These are phyloP conservation scores for Calonectria pseudoreteaudii DNA, from an alignment of 2,329 filamentous ascomycete genomes.

Conservation along the genomic window DNA sequence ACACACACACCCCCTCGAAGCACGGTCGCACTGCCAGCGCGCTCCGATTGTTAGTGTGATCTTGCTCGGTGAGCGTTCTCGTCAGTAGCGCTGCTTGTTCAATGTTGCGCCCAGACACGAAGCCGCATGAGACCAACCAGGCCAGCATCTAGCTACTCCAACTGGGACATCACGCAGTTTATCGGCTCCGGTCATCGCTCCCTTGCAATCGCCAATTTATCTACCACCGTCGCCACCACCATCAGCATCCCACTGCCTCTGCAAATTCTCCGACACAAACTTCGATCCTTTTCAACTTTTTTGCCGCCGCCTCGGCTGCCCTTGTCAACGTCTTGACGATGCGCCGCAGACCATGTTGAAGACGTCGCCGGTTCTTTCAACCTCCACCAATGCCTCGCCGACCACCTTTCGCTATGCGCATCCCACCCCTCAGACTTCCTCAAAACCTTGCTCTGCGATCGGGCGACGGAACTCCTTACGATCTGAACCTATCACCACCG, in stretches of 20 bases:
- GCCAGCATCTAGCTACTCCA: conserved; percentile 43
- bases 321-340: conserved; percentile 51
- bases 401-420: conserved; percentile 55
- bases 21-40: conserved; percentile 16
- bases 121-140: conserved; percentile 40
- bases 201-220: conserved; percentile 15
- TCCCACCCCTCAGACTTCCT: conserved; percentile 41
- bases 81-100: conserved; percentile 41
- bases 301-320: background rate
- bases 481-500: conserved; percentile 35
- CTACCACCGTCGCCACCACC: background rate
- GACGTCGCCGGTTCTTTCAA: conserved; percentile 65
- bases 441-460: conserved; percentile 41
- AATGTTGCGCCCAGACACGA: conserved; percentile 37
- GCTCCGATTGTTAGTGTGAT: conserved; percentile 33
- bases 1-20: conserved; percentile 25
- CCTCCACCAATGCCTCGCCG: conserved; percentile 65
- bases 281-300: conserved; percentile 27
- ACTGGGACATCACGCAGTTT: conserved; percentile 24
- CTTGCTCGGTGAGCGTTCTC: conserved; percentile 48
- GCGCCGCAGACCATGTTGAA: conserved; percentile 69
- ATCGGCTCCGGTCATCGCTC: conserved; percentile 11
- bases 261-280: conserved; percentile 28
- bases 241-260: conserved; percentile 5
- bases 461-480: conserved; percentile 42